Conservation (phyloP, 257 asterid genomes). For the Nicotiana paniculata region DNA sequence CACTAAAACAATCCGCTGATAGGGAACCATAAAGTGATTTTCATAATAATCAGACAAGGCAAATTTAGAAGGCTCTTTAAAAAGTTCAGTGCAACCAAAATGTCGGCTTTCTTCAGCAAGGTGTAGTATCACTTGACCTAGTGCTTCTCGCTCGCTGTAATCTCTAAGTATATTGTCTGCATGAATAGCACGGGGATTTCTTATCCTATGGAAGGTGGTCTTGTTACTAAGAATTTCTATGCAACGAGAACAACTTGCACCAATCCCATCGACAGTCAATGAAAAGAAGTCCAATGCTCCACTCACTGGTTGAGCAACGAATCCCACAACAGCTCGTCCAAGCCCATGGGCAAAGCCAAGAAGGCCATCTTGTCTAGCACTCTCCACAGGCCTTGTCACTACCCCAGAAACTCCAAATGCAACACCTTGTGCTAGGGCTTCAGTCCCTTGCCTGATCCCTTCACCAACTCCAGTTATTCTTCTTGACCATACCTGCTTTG, state of each 20-base stretch:
- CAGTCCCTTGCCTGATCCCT: slow-evolving; percentile 95
- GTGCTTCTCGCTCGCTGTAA: slow-evolving; percentile 81
- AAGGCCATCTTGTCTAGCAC: slow-evolving; percentile 91
- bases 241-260: slow-evolving; percentile 98
- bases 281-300: slow-evolving; percentile 97
- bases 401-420: slow-evolving; percentile 96
- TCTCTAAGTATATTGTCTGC: slow-evolving; percentile 71
- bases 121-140: slow-evolving; percentile 91
- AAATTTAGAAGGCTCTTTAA: slow-evolving; percentile 95
- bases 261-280: slow-evolving; percentile 92
- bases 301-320: slow-evolving; percentile 89
- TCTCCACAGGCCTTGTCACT: slow-evolving; percentile 88
- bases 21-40: slow-evolving; percentile 77
- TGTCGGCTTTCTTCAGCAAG: slow-evolving; percentile 96
- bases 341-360: slow-evolving; percentile 97
- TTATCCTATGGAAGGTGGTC: slow-evolving; percentile 56
- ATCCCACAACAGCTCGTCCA: slow-evolving; percentile 91
- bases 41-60: slow-evolving; percentile 91
- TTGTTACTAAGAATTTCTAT: slow-evolving; percentile 78
- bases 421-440: slow-evolving; percentile 98
- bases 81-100: slow-evolving; percentile 93
- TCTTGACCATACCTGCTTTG: slow-evolving; percentile 97
- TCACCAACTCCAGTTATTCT: slow-evolving; percentile 98
- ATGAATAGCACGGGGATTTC: slow-evolving; percentile 91
- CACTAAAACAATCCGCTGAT: slow-evolving; percentile 77